Percentiles rank a stretch among this genome's conserved stretches.
Evolutionary conservation across 2,329 filamentous ascomycete species (phyloP).

Genomic region (Alternaria solani): DNA sequence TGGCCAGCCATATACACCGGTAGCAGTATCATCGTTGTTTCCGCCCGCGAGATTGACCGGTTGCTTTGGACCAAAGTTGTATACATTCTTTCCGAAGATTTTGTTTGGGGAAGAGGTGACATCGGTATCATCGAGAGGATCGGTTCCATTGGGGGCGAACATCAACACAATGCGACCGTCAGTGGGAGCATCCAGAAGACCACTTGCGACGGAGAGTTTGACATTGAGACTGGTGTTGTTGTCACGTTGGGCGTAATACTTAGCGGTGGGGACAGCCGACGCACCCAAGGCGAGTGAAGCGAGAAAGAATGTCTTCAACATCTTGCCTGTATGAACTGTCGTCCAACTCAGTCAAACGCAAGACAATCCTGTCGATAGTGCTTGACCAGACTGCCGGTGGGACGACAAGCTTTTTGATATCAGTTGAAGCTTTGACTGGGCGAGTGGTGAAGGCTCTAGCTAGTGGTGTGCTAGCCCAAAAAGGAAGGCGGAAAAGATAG

Average conservation of each 20-base stretch:
- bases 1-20: slow-evolving; percentile 47
- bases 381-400: neutral
- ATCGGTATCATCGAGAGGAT: slow-evolving; percentile 50
- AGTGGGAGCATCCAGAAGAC: slow-evolving; percentile 35
- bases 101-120: slow-evolving; percentile 45
- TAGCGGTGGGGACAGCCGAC: slow-evolving; percentile 2
- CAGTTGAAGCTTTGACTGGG: slow-evolving; percentile 2
- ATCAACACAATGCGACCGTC: slow-evolving; percentile 46
- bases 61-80: slow-evolving; percentile 28
- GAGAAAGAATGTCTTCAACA: slow-evolving; percentile 8
- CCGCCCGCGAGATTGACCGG: slow-evolving; percentile 40
- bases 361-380: neutral
- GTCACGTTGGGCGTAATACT: slow-evolving; percentile 1
- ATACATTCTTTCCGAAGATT: slow-evolving; percentile 52
- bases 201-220: slow-evolving; percentile 37
- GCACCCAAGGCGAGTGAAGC: slow-evolving; percentile 6
- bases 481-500: slow-evolving; percentile 7
- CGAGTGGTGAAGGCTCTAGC: slow-evolving; percentile 2
- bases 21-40: slow-evolving; percentile 31
- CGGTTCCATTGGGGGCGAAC: slow-evolving; percentile 45
- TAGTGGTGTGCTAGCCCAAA: slow-evolving; percentile 3
- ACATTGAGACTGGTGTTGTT: slow-evolving; percentile 19
- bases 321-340: neutral
- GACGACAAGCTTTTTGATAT: slow-evolving; percentile 10
- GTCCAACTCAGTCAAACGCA: neutral